Base-by-base conservation (phyloP, 495 filamentous ascomycete species). In the Podospora tetraspora region DNA sequence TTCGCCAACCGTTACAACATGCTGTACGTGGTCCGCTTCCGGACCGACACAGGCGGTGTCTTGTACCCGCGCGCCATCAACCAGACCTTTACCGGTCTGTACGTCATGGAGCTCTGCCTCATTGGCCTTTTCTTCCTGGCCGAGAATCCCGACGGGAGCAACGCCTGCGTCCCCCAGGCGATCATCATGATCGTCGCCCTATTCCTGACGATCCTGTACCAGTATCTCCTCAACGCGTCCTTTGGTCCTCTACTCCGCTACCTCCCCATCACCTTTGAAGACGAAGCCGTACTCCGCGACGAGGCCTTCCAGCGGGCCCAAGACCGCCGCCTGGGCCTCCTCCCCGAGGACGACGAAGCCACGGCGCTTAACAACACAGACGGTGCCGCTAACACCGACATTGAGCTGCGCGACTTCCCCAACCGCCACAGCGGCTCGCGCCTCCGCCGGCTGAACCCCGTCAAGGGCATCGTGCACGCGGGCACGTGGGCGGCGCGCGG, bases 1-100 rank as follows among this genome's bases (percentile, higher is more conserved):
- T 87, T 97, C 65, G 94, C 93, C 5, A 93, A 98, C 78, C 91
- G 94, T 24, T 98, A 99, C 79, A 95, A 94, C 74, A 96, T 95
- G 77, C 87, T 99, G 58, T 98, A 97, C 74, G 93, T 99, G 65
- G 94, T 90, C 57, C 94, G 94, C 61, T 96, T 96, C 77, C 85
- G 86, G 58, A 90, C 90, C 72, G 95, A 99, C 76, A 99, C 95
- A 1, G 96, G 95, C 64, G 95, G 95, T 30, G 84, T 98, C 32
- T 85, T 98, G 24, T 99, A 96, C 73, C 96, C 96, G 3, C 88
- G 86, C 21, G 96, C 95, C 8, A 91, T 99, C 80, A 97, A 97
- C 76, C 96, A 99, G 76, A 88, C 97, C 0, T 98, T 98, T 77
- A 94, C 91, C 1, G 95, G 95, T 0, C 78, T 99, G 11, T 99